phyloP scores from a whole-genome alignment of 305 asterid species.

The Solanum hybrid region DNA sequence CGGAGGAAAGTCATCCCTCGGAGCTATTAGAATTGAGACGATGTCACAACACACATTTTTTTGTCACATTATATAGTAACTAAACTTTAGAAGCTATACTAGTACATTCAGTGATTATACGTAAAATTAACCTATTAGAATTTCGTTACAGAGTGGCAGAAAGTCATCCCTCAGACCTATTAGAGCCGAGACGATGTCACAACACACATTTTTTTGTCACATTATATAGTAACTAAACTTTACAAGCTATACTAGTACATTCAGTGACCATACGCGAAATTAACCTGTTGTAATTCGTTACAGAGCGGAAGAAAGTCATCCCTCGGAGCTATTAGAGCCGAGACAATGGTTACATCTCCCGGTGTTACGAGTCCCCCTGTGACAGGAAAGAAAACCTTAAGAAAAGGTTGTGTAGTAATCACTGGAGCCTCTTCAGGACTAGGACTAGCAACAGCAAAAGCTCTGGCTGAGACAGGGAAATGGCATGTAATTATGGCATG shows the following conservation, averaged over 20 bases:
- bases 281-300: neutral
- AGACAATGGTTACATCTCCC: conserved; percentile 51
- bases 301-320: conserved; percentile 36
- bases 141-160: no score
- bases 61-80: no score
- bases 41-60: no score
- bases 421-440: conserved; percentile 94
- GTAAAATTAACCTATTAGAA: no score
- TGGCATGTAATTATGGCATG: conserved; percentile 96
- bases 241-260: neutral
- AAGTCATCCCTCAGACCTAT: no score
- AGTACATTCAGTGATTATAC: no score
- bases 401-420: conserved; percentile 68
- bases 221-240: neutral
- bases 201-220: neutral
- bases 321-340: conserved; percentile 29
- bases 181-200: no score
- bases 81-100: no score
- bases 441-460: conserved; percentile 85
- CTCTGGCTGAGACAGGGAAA: conserved; percentile 75
- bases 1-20: conserved; percentile 27
- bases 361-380: conserved; percentile 28
- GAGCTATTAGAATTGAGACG: conserved; percentile 37
- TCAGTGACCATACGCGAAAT: neutral
- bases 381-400: conserved; percentile 63